Evolutionary conservation across 2,329 filamentous ascomycete species (phyloP), one percentile per base, ranked within the genome.

Genomic region (Zasmidium cellare): DNA sequence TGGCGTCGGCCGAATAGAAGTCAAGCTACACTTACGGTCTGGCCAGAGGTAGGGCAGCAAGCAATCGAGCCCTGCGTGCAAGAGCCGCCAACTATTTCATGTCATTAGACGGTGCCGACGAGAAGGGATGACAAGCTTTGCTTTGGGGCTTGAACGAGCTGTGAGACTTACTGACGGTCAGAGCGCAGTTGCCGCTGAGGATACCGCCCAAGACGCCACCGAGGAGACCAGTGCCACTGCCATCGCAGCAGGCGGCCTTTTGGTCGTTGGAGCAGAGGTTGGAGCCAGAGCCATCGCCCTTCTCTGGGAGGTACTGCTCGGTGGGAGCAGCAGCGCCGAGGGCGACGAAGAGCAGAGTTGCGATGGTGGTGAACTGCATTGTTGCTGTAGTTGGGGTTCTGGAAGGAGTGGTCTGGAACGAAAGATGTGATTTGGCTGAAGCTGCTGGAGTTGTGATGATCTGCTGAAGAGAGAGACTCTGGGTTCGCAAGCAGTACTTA

Each of bases 281-380:
- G 41, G 44, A 20, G 12, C 22, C 25, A 14, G 51, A 53, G n/a
- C 41, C 35, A 16, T 53, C 51, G 19, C 51, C 51, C 19, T 35
- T 7, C 51, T 53, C 35, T 14, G 51, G 51, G 9, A 53, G 41
- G 16, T 31, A 45, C 38, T 20, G 18, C 41, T 25, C 16, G 25
- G 38, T 46, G 3, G 58, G 51, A 14, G 49, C 48, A 24, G 55
- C 48, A 35, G 51, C 51, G 25, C 46, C 51, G 20, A 53, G 24
- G 50, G 53, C 28, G 48, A 48, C 57, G 20, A 49, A 31, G 50
- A 53, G 53, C 24, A 53, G 41, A 35, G 53, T 44, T 53, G 56
- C 38, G 49, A 59, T 25, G 19, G 57, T 59, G 49, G 53, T 53
- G 57, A 56, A 59, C 45, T 53, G 57, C 57, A 59, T 59, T 25